Base-by-base conservation (phyloP, 2,329 filamentous ascomycete species). In the Raffaelea albimanens region DNA sequence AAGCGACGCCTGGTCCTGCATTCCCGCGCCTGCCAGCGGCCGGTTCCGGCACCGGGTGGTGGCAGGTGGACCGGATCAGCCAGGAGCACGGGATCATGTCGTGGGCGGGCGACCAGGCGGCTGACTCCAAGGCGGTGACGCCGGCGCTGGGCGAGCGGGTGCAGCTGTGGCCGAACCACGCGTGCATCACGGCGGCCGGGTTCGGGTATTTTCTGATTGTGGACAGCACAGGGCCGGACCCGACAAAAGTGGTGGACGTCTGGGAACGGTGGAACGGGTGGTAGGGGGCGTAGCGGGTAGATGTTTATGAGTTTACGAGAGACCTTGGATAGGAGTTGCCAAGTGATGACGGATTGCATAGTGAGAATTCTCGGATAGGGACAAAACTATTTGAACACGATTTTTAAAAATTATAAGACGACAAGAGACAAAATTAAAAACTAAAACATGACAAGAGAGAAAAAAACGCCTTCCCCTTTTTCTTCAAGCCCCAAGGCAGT, bases 11-110 rank as follows among this genome's bases (percentile, higher is more conserved):
- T 9, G 52, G 44, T 14, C 44, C 44, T 20, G 47, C 40, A 2
- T 53, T 53, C n/a, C 50, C 52, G 18, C 45, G 40, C 2, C 71
- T 71, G 51, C n/a, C n/a, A n/a, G n/a, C n/a, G n/a, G n/a, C n/a
- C n/a, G 68, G 68, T 3, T 60, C 57, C 13, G 61, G 63, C 11
- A 61, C 67, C 48, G 63, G 61, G 4, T 75, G 73, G 2, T 86
- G 85, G 82, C 75, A 85, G 53, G 79, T 91, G 2, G 80, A 76
- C 14, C 73, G 78, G 22, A 76, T 91, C 49, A 83, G 81, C 53
- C 87, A 91, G 65, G 87, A 93, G 65, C 87, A 91, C 64, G 85
- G 83, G 0, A 79, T 88, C 46, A 58, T 91, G 56, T 70, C 67
- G 1, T 88, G 83, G 78, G 64, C 67, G 14, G 64, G 67, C 1